Conservation (phyloP, 371 early-diverging fungal species). For the Catenaria anguillulae region DNA sequence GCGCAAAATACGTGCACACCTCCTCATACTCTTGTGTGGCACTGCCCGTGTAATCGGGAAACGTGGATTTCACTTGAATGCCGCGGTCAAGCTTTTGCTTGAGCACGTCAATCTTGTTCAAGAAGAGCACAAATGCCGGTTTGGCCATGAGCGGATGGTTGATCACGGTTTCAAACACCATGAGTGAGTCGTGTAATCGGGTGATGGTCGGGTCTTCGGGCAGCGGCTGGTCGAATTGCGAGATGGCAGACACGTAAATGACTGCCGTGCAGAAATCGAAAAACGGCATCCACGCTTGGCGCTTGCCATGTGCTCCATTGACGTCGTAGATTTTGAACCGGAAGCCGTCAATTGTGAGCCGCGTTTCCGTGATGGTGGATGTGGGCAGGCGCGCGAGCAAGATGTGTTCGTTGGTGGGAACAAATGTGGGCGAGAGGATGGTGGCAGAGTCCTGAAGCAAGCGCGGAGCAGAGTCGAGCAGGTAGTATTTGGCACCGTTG, state of each 20-base stretch:
- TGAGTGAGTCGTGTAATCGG: background rate
- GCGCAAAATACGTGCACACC: background rate
- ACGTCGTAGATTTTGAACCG: background rate
- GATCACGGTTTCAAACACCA: background rate
- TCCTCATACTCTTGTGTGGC: background rate
- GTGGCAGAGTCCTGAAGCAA: too few relatives aligned
- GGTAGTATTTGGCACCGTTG: background rate
- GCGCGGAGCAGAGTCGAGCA: background rate
- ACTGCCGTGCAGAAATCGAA: background rate
- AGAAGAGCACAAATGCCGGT: background rate
- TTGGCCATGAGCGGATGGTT: background rate
- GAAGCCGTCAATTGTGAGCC: background rate
- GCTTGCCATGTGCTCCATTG: background rate
- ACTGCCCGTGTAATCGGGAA: background rate
- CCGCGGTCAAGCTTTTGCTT: background rate
- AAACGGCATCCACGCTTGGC: background rate
- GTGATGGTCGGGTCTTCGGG: background rate
- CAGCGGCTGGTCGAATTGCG: background rate
- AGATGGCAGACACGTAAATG: background rate
- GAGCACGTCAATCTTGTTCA: constrained; percentile 6
- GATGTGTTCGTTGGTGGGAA: background rate
- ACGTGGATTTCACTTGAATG: background rate
- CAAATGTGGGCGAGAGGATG: background rate
- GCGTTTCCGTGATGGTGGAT: background rate
- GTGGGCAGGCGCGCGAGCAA: background rate